A percentile compares a stretch with the other conserved stretches of the same genome.
Evolutionary conservation across 2,329 filamentous ascomycete species (phyloP).

Genomic region (Aschersonia sp.): DNA sequence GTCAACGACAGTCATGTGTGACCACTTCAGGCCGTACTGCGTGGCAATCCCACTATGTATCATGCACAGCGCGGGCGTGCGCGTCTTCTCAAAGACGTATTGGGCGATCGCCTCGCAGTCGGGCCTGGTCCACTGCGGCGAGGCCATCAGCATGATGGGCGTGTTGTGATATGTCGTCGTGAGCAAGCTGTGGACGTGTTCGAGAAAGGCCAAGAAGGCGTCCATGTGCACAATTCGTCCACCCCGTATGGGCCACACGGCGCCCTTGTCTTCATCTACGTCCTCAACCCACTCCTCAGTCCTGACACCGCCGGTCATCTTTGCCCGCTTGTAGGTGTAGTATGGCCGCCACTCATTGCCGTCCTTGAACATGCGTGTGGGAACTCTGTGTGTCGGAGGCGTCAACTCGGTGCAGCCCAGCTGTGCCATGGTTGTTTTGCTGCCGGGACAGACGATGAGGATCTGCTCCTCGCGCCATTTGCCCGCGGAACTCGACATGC

Average conservation of each 20-base stretch:
- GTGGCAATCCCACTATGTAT: constrained; percentile 81
- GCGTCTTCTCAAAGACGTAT: constrained; percentile 95
- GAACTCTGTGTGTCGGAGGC: constrained; percentile 70
- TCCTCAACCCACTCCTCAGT: constrained; percentile 77
- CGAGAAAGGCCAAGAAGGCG: constrained; percentile 84
- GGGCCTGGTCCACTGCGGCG: constrained; percentile 78
- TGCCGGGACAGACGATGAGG: constrained; percentile 66
- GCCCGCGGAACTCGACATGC: constrained; percentile 39
- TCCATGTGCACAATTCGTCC: constrained; percentile 83
- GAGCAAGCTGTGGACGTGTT: constrained; percentile 79
- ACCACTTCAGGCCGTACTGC: constrained; percentile 64
- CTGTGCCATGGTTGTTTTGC: constrained; percentile 80
- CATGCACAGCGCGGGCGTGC: constrained; percentile 79
- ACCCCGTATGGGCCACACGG: constrained; percentile 70
- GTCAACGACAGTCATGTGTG: constrained; percentile 75
- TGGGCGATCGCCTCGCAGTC: constrained; percentile 81
- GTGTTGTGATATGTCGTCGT: constrained; percentile 93
- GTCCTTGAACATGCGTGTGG: constrained; percentile 90
- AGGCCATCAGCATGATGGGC: constrained; percentile 77
- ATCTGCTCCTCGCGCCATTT: constrained; percentile 53
- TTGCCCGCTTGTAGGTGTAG: constrained; percentile 55
- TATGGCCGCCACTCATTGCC: constrained; percentile 65
- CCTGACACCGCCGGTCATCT: constrained; percentile 29
- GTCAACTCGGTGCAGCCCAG: constrained; percentile 83
- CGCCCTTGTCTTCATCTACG: constrained; percentile 72